Conservation (phyloP, 106 monocot species). For the Dendrobium nobile region DNA sequence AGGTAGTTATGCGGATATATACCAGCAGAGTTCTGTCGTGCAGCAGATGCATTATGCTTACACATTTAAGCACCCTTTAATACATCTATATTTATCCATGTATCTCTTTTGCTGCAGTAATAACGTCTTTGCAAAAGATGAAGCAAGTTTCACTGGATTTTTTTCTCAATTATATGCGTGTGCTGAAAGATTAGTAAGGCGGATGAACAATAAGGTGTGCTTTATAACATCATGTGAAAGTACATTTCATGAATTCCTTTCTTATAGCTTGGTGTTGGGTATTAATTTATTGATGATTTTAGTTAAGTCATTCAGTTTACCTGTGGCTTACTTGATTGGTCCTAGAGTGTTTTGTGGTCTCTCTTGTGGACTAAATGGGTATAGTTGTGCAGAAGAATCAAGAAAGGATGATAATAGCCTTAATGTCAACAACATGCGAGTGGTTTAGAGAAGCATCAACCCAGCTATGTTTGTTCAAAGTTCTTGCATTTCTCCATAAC, state of each 20-base stretch:
- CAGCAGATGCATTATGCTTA: neutral
- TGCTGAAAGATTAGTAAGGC: slow-evolving; percentile 38
- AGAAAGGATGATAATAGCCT: slow-evolving; percentile 40
- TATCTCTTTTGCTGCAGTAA: slow-evolving; percentile 23
- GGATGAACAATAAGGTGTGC: slow-evolving; percentile 41
- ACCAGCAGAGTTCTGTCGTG: neutral
- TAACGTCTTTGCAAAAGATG: slow-evolving; percentile 20
- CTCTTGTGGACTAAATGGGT: neutral
- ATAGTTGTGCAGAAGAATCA: slow-evolving; percentile 29
- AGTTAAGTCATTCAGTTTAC: neutral
- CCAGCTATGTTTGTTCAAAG: slow-evolving; percentile 38
- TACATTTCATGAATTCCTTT: neutral
- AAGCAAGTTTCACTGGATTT: slow-evolving; percentile 13
- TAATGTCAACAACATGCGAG: slow-evolving; percentile 47
- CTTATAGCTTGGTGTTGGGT: neutral
- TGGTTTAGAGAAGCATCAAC: slow-evolving; percentile 48
- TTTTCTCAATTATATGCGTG: slow-evolving; percentile 37
- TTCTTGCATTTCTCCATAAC: slow-evolving; percentile 45
- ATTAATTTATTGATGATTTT: neutral
- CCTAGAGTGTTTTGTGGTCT: neutral
- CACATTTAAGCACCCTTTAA: neutral
- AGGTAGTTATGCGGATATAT: slow-evolving; percentile 28
- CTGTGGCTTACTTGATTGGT: neutral
- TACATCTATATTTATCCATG: neutral
- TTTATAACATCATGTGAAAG: neutral